Evolutionary conservation across 257 asterid species (phyloP).

Genomic region (Eucommia ulmoides): DNA sequence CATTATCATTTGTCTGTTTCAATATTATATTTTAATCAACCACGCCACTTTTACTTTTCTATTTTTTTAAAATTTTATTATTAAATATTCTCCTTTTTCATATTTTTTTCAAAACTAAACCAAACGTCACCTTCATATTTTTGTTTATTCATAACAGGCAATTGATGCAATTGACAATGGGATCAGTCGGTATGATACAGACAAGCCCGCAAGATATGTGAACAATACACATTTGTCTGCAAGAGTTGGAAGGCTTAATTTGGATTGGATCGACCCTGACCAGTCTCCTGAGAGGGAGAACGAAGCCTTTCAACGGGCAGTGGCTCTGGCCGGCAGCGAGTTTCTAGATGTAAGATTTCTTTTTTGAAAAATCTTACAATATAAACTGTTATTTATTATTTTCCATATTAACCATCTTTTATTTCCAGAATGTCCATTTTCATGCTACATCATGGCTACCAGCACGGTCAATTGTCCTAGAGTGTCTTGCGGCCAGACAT

Average conservation of each 20-base stretch:
- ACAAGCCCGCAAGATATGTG: conserved; percentile 75
- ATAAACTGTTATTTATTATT: neutral
- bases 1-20: too few relatives aligned
- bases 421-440: conserved; percentile 38
- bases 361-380: conserved; percentile 3
- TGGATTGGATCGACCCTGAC: conserved; percentile 82
- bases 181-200: conserved; percentile 75
- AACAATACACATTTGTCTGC: conserved; percentile 73
- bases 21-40: too few relatives aligned
- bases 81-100: too few relatives aligned
- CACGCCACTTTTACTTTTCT: too few relatives aligned
- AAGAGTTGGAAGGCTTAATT: conserved; percentile 68
- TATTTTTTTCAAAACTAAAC: too few relatives aligned
- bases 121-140: too few relatives aligned
- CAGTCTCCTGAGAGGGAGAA: conserved; percentile 81
- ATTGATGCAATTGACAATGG: conserved; percentile 88
- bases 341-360: conserved; percentile 61
- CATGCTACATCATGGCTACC: conserved; percentile 80
- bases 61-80: too few relatives aligned
- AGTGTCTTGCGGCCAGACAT: conserved; percentile 50
- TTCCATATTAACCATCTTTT: too few relatives aligned
- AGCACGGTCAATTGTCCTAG: conserved; percentile 68
- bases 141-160: conserved; percentile 51
- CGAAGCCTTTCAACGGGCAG: conserved; percentile 68
- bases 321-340: conserved; percentile 73